Conservation (phyloP, 768 basidiomycete genomes). For the Tylopilus subfusipes region DNA sequence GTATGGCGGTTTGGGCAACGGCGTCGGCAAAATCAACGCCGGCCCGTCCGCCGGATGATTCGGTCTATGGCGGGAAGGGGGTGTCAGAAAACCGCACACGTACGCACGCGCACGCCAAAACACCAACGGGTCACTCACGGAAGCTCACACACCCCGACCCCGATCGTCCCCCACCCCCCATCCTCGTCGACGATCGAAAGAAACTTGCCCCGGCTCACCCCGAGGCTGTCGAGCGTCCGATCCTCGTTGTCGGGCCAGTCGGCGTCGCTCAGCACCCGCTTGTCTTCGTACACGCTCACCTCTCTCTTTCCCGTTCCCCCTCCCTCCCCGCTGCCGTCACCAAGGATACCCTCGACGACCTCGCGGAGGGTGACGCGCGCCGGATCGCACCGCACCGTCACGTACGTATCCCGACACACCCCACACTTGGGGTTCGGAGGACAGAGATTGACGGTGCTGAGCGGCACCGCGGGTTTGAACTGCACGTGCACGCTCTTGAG, state of each 20-base stretch:
- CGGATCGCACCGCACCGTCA: slow-evolving; percentile 70
- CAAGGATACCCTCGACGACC: slow-evolving; percentile 65
- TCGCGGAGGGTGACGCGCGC: slow-evolving; percentile 65
- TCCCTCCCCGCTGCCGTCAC: slow-evolving; percentile 38
- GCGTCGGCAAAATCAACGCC: slow-evolving; percentile 61
- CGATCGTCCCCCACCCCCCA: slow-evolving; percentile 66
- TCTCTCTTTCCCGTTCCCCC: slow-evolving; percentile 45
- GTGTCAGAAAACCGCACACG: too few relatives aligned
- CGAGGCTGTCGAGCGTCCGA: slow-evolving; percentile 77
- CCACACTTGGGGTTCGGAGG: slow-evolving; percentile 77
- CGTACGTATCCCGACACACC: slow-evolving; percentile 84
- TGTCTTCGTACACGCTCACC: slow-evolving; percentile 83
- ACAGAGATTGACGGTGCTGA: slow-evolving; percentile 64
- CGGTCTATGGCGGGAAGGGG: slow-evolving; percentile 40
- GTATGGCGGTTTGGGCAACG: slow-evolving; percentile 57
- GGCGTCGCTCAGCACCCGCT: slow-evolving; percentile 83
- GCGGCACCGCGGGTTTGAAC: slow-evolving; percentile 73
- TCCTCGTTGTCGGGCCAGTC: slow-evolving; percentile 91
- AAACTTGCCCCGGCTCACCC: slow-evolving; percentile 80
- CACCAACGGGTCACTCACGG: slow-evolving; percentile 51
- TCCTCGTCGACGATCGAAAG: slow-evolving; percentile 88
- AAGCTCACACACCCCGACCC: slow-evolving; percentile 62
- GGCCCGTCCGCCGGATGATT: slow-evolving; percentile 51
- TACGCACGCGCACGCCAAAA: background rate
- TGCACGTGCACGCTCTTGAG: slow-evolving; percentile 77